phyloP scores from a whole-genome alignment of 345 rosid genomes.

The Raphanus raphanistrum region DNA sequence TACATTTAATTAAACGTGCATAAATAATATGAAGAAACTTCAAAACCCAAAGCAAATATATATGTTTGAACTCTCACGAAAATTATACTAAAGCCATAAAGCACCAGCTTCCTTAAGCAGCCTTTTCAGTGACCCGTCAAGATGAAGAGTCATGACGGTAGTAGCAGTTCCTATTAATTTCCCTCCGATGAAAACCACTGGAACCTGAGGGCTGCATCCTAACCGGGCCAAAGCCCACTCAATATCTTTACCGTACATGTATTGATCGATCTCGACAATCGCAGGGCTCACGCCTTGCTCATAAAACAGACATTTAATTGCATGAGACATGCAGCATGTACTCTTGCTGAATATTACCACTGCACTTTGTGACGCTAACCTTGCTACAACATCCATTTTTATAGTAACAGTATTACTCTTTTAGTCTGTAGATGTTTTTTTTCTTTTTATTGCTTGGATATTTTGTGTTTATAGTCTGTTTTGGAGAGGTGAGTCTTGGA shows the following conservation, averaged over 20 bases:
- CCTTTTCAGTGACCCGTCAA: conserved; percentile 77
- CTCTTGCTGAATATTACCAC: conserved; percentile 97
- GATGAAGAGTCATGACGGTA: conserved; percentile 83
- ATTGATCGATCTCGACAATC: conserved; percentile 75
- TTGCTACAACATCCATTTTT: conserved; percentile 73
- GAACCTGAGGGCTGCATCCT: conserved; percentile 79
- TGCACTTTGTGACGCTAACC: conserved; percentile 77
- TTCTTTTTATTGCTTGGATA: neutral
- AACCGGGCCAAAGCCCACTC: conserved; percentile 74
- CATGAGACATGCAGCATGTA: conserved; percentile 89
- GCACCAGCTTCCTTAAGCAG: conserved; percentile 88
- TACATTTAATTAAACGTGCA: conserved; percentile 27
- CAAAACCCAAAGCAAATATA: conserved; percentile 11
- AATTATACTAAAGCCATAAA: conserved; percentile 60
- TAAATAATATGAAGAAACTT: conserved; percentile 31
- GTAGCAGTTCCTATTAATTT: conserved; percentile 77
- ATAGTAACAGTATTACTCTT: conserved; percentile 11
- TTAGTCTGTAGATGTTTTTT: neutral
- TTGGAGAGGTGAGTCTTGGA: conserved; percentile 24
- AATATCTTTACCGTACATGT: conserved; percentile 63
- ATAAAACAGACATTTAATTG: conserved; percentile 82
- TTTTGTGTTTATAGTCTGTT: conserved; percentile 28
- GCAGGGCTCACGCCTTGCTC: conserved; percentile 89
- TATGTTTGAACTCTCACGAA: conserved; percentile 1
- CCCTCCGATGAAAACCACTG: conserved; percentile 85